Percentiles rank a stretch among this genome's conserved stretches.
phyloP scores from a whole-genome alignment of 2,329 filamentous ascomycete genomes.

The Coniella vitis region DNA sequence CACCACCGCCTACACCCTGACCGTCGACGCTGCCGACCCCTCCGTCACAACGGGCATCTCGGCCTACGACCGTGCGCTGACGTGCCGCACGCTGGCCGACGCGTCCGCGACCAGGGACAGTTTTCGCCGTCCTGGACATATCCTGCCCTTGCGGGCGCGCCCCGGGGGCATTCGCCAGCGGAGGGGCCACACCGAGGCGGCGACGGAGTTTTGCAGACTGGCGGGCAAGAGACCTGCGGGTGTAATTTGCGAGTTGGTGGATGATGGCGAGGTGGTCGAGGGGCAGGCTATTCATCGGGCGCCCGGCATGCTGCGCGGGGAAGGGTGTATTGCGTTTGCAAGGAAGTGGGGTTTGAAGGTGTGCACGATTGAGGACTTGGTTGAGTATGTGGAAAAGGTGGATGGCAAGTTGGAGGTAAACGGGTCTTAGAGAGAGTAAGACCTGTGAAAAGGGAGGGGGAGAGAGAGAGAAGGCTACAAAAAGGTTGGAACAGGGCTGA shows the following conservation, averaged over 20 bases:
- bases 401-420: slow-evolving; percentile 54
- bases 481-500: too few species aligned
- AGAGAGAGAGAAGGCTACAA: neutral
- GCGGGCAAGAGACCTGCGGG: slow-evolving; percentile 71
- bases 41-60: slow-evolving; percentile 83
- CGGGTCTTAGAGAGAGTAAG: slow-evolving; percentile 23
- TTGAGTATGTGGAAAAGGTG: slow-evolving; percentile 68
- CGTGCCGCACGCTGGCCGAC: slow-evolving; percentile 71
- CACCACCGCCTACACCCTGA: slow-evolving; percentile 87
- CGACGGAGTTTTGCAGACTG: slow-evolving; percentile 80
- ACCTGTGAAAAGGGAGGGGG: neutral
- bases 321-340: slow-evolving; percentile 84
- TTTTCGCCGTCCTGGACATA: slow-evolving; percentile 81
- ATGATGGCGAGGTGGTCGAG: slow-evolving; percentile 67
- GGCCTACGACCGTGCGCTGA: slow-evolving; percentile 78
- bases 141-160: slow-evolving; percentile 75
- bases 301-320: slow-evolving; percentile 86
- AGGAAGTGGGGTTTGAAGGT: slow-evolving; percentile 83
- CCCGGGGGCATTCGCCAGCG: slow-evolving; percentile 75
- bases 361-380: slow-evolving; percentile 90
- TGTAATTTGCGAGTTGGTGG: slow-evolving; percentile 88
- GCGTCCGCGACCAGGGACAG: slow-evolving; percentile 46
- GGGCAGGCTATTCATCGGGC: slow-evolving; percentile 59
- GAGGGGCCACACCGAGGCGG: slow-evolving; percentile 87
- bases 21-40: slow-evolving; percentile 70